Conservation (phyloP, 2,329 filamentous ascomycete genomes). For the Didymella exigua region DNA sequence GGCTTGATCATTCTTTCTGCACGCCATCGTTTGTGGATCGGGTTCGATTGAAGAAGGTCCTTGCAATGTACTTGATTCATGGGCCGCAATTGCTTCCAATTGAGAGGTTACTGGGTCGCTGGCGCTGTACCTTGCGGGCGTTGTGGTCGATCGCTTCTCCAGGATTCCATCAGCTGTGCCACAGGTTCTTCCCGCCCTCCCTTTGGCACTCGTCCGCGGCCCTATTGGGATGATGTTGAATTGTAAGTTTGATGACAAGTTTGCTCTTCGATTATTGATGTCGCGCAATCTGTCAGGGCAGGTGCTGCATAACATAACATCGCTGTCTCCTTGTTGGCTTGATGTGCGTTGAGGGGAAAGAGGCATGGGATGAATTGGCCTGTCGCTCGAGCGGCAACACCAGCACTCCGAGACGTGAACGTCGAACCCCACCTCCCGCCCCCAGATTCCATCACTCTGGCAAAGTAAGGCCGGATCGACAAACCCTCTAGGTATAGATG, state of each 20-base stretch:
- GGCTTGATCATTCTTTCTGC: not conserved
- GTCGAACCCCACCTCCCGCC: not conserved
- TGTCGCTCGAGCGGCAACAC: not conserved
- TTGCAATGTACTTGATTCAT: not conserved
- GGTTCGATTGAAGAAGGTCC: not conserved
- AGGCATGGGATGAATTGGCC: not conserved
- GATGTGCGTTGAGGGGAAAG: not conserved
- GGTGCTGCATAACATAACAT: not conserved
- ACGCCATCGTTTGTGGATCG: conserved; percentile 1
- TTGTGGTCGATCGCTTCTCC: not conserved
- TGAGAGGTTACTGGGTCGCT: not conserved
- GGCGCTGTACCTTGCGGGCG: not conserved
- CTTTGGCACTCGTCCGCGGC: not conserved
- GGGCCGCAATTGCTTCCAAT: not conserved
- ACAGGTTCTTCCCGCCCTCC: not conserved
- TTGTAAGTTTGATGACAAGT: not conserved
- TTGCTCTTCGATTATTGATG: not conserved
- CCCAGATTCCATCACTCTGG: conserved; percentile 1
- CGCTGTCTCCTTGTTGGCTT: not conserved
- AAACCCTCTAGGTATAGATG: not conserved
- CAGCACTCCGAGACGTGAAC: not conserved
- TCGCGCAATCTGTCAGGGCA: not conserved
- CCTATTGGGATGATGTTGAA: not conserved
- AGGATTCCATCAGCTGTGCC: not conserved
- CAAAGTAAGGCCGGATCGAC: conserved; percentile 7